Evolutionary conservation across 441 rosid species (phyloP), one percentile per base, ranked within the genome.

Genomic region (Jatropha podagrica): DNA sequence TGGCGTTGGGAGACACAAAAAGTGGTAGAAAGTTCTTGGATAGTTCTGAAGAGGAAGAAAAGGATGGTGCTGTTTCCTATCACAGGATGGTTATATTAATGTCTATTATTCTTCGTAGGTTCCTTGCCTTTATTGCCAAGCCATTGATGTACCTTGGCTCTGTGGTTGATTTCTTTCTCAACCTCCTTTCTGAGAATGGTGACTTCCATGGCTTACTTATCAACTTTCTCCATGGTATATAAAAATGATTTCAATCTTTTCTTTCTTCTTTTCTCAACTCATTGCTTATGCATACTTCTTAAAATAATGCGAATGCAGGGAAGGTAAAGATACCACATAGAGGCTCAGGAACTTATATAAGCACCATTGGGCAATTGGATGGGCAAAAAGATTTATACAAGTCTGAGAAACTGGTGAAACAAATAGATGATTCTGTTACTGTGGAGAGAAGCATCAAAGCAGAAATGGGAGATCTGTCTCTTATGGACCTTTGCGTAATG

Each of bases 401-500:
- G 37, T 20, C 26, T 59, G 32, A 49, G 15, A 46, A 59, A 8
- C 14, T 72, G 42, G 18, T 49, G 7, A 49, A 71, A 62, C 41
- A 71, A 58, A 37, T 55, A 2, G 74, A 58, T 58, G 52, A 71
- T 56, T 55, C 51, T 32, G 13, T 71, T 71, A 12, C 64, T 56
- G 1, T 32, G 20, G 65, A 69, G 20, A 38, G n/a, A 26, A 70
- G 51, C 23, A 64, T 56, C 55, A 56, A 70, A 41, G 55, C 65
- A 26, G 89, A 84, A 72, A 18, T 74, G 67, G 90, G 86, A 26
- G 86, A 78, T 73, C 84, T 81, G 51, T 83, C 78, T 72, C 84
- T 88, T 18, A 76, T 91, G 88, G 97, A 92, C 81, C 81, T 92
- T 52, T 90, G 92, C 74, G 78, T 91, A 54, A 89, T 93, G 95